Percentiles rank a stretch among this genome's conserved stretches.
Evolutionary conservation across 768 basidiomycete genomes (phyloP).

Genomic region (Termitomyces sp.): DNA sequence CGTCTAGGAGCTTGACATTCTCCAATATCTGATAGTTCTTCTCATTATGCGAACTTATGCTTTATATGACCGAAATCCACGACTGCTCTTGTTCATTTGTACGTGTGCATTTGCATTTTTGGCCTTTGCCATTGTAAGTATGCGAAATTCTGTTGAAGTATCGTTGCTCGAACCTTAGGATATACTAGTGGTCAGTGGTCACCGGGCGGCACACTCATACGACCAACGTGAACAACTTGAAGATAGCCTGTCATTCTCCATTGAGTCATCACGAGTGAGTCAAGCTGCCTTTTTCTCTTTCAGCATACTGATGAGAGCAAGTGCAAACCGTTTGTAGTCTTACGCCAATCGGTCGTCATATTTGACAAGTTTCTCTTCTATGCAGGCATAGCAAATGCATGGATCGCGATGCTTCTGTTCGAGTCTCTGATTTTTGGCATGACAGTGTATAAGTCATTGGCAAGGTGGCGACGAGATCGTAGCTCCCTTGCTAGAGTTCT

Average conservation of each 20-base stretch:
- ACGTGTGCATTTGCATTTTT: slow-evolving; percentile 23
- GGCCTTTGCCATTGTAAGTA: slow-evolving; percentile 16
- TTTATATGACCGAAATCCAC: slow-evolving; percentile 29
- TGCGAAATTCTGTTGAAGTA: too few relatives aligned
- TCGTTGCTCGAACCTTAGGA: neutral
- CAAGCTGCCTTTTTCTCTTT: neutral
- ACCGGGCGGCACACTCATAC: neutral
- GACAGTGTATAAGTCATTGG: neutral
- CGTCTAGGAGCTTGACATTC: neutral
- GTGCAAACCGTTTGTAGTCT: neutral
- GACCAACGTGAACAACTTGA: neutral
- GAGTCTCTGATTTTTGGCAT: neutral
- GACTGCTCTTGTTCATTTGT: slow-evolving; percentile 22
- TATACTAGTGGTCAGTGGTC: neutral
- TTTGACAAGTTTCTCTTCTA: neutral
- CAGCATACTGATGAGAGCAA: neutral
- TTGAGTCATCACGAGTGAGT: neutral
- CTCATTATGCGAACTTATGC: slow-evolving; percentile 38
- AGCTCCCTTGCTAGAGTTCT: neutral
- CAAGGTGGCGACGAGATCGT: neutral
- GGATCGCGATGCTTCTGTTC: neutral
- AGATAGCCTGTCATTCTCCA: neutral
- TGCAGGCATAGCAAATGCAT: neutral
- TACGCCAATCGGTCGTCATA: neutral
- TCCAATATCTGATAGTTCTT: slow-evolving; percentile 20